Evolutionary conservation across 2,329 filamentous ascomycete species (phyloP), one percentile per base, ranked within the genome.

Genomic region (Penicillium decumbens): DNA sequence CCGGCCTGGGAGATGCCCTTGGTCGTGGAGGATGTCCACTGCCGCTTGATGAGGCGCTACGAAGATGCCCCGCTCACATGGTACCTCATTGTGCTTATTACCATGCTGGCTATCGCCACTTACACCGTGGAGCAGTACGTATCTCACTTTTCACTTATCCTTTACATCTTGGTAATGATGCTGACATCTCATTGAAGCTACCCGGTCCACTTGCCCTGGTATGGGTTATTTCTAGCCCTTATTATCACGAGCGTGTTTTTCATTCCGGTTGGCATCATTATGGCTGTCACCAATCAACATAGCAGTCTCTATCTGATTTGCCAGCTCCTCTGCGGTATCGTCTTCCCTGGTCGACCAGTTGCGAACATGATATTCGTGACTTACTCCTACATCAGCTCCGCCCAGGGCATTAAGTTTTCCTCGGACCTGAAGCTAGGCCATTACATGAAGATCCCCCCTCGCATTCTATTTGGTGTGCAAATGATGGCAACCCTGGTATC

Each of bases 291-390:
- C 8, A 95, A 93, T 67, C 88, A 92, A 65, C 88, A 93, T 68
- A 89, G 84, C 69, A 89, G 85, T 67, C 88, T 92, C 57, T 93
- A 92, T 66, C 79, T 93, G 30, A 88, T 93, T 60, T 92, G 88
- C 67, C 89, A 93, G 69, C 79, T 95, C 49, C 84, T 93, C 56
- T 92, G 88, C 55, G 89, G 89, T 46, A 83, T 81, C 43, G 77
- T 89, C 13, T 95, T 95, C 65, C 89, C 89, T 0, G 89, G 89
- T 25, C 84, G 87, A 1, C 89, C 89, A 1, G 88, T 95, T 9
- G 89, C 89, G 43, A 93, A 95, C 69, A 95, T 95, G 89, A 88
- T 95, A 30, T 95, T 95, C 62, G 88, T 92, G 41, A 93, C 88
- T 0, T 95, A 93, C 66, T 89, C 88, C 54, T 95, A 93, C 70